Conservation (phyloP, 352 stramenopile genomes). For the Globisporangium alternatum region DNA sequence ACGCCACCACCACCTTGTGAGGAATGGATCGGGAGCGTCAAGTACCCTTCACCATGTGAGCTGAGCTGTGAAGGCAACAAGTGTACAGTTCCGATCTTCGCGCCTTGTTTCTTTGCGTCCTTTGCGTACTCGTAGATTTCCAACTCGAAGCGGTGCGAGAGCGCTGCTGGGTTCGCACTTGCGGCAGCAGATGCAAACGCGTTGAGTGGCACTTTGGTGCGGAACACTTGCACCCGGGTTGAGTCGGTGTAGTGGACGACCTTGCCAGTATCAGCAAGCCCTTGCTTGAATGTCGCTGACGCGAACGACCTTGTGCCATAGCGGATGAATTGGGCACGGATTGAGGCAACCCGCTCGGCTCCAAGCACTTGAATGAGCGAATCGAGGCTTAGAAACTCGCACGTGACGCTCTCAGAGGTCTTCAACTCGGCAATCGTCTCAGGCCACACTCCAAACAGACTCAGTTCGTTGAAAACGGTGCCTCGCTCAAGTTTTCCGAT, state of each 20-base stretch:
- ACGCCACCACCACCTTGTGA: background rate
- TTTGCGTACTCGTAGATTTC: constrained; percentile 31
- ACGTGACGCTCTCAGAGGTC: constrained; percentile 33
- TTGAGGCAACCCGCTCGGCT: constrained; percentile 21
- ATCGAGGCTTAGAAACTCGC: constrained; percentile 36
- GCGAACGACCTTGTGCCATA: constrained; percentile 6
- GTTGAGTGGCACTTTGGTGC: constrained; percentile 34
- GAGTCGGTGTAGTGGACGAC: constrained; percentile 29
- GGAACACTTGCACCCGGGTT: constrained; percentile 50
- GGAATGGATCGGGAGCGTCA: constrained; percentile 55
- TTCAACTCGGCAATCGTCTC: constrained; percentile 36
- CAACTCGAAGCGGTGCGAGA: constrained; percentile 38
- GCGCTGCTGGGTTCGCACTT: background rate
- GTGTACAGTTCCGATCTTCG: constrained; percentile 34
- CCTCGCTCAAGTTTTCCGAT: constrained; percentile 26
- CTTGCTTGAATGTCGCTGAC: background rate
- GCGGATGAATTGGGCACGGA: constrained; percentile 45
- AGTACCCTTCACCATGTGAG: constrained; percentile 44
- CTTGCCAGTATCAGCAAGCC: background rate
- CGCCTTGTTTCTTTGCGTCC: constrained; percentile 17
- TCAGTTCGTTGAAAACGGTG: constrained; percentile 53
- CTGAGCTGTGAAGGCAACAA: constrained; percentile 51
- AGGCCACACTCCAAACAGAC: constrained; percentile 46
- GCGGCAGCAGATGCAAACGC: background rate
- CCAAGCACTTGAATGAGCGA: constrained; percentile 35